Evolutionary conservation across 2,329 filamentous ascomycete genomes (phyloP).

Genomic region (Triangularia setosa): DNA sequence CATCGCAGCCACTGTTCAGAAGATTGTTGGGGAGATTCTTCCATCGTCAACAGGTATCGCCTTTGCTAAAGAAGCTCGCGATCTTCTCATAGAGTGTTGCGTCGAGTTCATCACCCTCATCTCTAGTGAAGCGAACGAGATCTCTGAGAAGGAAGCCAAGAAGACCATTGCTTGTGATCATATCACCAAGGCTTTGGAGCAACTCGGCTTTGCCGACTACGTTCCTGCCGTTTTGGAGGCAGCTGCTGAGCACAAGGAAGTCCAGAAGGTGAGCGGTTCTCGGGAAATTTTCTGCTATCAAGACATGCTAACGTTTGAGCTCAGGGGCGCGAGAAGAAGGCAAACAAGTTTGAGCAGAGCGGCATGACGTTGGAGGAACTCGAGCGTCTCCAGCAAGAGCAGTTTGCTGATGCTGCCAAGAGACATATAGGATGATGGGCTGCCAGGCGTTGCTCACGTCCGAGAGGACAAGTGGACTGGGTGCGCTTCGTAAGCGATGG

Average conservation of each 20-base stretch:
- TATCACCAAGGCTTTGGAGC: slow-evolving; percentile 89
- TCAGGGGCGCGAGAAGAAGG: slow-evolving; percentile 91
- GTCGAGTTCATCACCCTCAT: slow-evolving; percentile 98
- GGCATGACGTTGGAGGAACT: slow-evolving; percentile 89
- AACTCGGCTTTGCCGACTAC: slow-evolving; percentile 90
- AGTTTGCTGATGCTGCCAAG: slow-evolving; percentile 77
- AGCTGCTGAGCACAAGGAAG: slow-evolving; percentile 86
- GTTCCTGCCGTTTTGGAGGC: slow-evolving; percentile 83
- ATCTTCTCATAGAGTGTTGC: slow-evolving; percentile 95
- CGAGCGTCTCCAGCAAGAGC: slow-evolving; percentile 80
- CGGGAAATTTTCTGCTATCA: not conserved
- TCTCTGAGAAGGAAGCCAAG: slow-evolving; percentile 97
- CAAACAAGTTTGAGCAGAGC: slow-evolving; percentile 93
- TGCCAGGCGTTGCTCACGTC: not conserved
- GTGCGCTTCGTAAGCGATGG: not conserved
- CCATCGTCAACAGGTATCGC: slow-evolving; percentile 69
- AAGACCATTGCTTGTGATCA: slow-evolving; percentile 99
- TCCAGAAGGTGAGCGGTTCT: slow-evolving; percentile 68
- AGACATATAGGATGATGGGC: slow-evolving; percentile 53
- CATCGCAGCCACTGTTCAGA: slow-evolving; percentile 60
- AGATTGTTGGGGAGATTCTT: slow-evolving; percentile 92
- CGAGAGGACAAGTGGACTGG: not conserved
- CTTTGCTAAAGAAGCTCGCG: slow-evolving; percentile 92
- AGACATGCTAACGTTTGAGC: slow-evolving; percentile 54
- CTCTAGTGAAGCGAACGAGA: slow-evolving; percentile 98